Evolutionary conservation across 176 grass and related monocot species (phyloP).

Genomic region (Oryza australiensis): DNA sequence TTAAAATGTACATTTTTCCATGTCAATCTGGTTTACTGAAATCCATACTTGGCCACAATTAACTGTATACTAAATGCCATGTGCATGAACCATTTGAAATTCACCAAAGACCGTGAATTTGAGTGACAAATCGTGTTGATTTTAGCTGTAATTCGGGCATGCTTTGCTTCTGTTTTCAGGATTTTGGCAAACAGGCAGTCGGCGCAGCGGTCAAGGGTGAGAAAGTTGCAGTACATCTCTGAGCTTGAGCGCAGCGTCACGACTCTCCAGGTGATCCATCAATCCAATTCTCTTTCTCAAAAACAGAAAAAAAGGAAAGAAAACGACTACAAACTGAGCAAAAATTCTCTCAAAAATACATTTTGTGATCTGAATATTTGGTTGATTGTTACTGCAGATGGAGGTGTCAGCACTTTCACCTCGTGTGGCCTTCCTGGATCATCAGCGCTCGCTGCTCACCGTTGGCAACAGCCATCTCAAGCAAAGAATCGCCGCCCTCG

Average conservation of each 20-base stretch:
- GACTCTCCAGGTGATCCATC: constrained; percentile 66
- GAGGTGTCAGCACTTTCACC: constrained; percentile 89
- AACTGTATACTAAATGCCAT: not conserved
- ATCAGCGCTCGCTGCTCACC: constrained; percentile 85
- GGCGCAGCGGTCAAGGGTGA: constrained; percentile 89
- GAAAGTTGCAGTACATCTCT: constrained; percentile 96
- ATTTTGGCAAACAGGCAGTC: constrained; percentile 97
- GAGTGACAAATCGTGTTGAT: not conserved
- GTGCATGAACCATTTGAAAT: not conserved
- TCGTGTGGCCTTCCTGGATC: constrained; percentile 91
- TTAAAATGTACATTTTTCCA: not conserved
- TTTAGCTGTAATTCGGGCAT: not conserved
- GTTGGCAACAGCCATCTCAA: constrained; percentile 96
- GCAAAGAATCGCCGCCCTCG: constrained; percentile 90
- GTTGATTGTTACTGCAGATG: constrained; percentile 45
- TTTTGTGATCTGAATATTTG: constrained; percentile 20
- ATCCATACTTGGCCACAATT: not conserved
- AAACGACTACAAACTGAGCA: not conserved
- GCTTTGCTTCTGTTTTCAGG: constrained; percentile 37
- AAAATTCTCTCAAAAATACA: no score
- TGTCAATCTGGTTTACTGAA: not conserved
- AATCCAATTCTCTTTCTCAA: not conserved
- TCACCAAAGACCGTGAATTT: not conserved
- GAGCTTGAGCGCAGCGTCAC: constrained; percentile 96
- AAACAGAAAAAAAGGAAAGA: not conserved